Evolutionary conservation across 2,329 filamentous ascomycete genomes (phyloP).

Genomic region (Arthrinium puccinioides): DNA sequence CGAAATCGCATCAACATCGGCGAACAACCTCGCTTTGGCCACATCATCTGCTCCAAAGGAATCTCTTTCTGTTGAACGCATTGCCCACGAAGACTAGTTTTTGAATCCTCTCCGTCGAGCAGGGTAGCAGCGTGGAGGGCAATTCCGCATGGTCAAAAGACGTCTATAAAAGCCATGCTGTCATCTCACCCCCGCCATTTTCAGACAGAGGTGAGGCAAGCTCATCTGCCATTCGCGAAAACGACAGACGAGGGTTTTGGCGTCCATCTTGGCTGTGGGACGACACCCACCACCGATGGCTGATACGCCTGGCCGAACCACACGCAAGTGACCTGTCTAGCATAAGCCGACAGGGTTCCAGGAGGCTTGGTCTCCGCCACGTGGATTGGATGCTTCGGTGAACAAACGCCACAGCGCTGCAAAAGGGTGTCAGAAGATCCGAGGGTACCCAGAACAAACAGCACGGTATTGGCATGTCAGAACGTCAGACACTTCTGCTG

Average conservation of each 20-base stretch:
- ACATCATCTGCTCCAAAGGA: slow-evolving; percentile 13
- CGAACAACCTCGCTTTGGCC: slow-evolving; percentile 12
- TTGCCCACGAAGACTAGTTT: slow-evolving; percentile 88
- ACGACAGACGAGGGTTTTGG: slow-evolving; percentile 33
- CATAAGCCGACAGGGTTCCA: slow-evolving; percentile 33
- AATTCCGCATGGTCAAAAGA: slow-evolving; percentile 77
- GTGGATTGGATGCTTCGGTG: slow-evolving; percentile 16
- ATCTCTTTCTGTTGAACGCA: slow-evolving; percentile 76
- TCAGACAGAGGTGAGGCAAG: slow-evolving; percentile 38
- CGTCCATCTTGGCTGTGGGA: slow-evolving; percentile 38
- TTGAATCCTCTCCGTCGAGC: slow-evolving; percentile 68
- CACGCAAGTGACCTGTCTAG: slow-evolving; percentile 38
- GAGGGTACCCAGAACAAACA: slow-evolving; percentile 37
- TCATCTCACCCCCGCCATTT: slow-evolving; percentile 43
- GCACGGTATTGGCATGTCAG: slow-evolving; percentile 26
- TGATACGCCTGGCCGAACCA: slow-evolving; percentile 53
- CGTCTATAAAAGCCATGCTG: slow-evolving; percentile 87
- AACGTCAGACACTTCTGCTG: slow-evolving; percentile 38
- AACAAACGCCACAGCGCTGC: slow-evolving; percentile 1
- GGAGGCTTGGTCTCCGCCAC: slow-evolving; percentile 24
- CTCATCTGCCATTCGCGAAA: slow-evolving; percentile 18
- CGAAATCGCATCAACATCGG: slow-evolving; percentile 18
- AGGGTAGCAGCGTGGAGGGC: slow-evolving; percentile 49
- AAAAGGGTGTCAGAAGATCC: slow-evolving; percentile 15
- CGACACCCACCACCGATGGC: slow-evolving; percentile 34